These are phyloP conservation scores for Kodamaea laetipori DNA, from an alignment of 805 yeast species.

Conservation along the genomic window DNA sequence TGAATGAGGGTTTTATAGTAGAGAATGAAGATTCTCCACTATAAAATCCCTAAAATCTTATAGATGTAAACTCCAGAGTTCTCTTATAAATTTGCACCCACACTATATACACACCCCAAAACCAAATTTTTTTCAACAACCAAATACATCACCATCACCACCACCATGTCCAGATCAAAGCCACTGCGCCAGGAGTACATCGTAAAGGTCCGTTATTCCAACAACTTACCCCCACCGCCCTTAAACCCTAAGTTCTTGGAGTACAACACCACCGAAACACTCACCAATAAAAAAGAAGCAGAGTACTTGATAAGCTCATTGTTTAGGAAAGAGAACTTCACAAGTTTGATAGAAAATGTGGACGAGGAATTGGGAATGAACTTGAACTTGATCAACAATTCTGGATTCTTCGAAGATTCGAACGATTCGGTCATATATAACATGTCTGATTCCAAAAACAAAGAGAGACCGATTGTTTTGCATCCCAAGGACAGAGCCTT, in stretches of 20 bases:
- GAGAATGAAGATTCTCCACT: no score
- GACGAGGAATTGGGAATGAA: constrained; percentile 74
- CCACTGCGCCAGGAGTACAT: constrained; percentile 71
- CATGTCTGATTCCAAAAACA: constrained; percentile 25
- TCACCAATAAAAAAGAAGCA: constrained; percentile 40
- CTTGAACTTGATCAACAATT: constrained; percentile 66
- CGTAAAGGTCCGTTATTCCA: constrained; percentile 80
- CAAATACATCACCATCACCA: no score
- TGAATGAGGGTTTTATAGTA: no score
- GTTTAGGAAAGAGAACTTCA: constrained; percentile 73
- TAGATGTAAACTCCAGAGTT: no score
- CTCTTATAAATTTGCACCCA: no score
- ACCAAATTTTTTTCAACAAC: constrained; percentile 1
- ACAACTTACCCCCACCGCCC: constrained; percentile 90
- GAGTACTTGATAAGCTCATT: constrained; percentile 64
- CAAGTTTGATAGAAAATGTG: constrained; percentile 55
- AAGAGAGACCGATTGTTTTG: constrained; percentile 43
- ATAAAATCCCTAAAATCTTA: no score
- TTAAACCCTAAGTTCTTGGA: constrained; percentile 83
- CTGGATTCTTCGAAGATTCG: constrained; percentile 66
- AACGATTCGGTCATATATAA: constrained; percentile 48
- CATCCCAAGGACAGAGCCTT: constrained; percentile 79
- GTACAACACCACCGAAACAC: constrained; percentile 43
- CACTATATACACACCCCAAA: no score
- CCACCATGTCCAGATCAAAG: constrained; percentile 14